These are phyloP conservation scores for Ganoderma multipileum DNA, from an alignment of 1,284 basidiomycete species.

Conservation along the genomic window DNA sequence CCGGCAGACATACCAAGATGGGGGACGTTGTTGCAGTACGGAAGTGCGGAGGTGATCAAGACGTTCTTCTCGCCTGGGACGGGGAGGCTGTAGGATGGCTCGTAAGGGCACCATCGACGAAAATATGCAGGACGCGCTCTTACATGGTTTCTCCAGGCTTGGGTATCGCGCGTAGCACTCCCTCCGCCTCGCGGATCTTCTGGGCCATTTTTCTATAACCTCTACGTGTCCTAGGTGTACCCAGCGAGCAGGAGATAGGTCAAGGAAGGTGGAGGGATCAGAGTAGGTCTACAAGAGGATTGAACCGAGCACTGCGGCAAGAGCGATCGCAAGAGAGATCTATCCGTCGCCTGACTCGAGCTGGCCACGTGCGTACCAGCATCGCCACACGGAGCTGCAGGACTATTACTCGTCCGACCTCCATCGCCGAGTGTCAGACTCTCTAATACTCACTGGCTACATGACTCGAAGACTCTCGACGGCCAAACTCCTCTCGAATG, in stretches of 20 bases:
- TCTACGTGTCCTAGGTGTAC: background rate
- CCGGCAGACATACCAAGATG: conserved; percentile 78
- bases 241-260: background rate
- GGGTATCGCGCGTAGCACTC: conserved; percentile 59
- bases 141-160: conserved; percentile 45
- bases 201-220: conserved; percentile 55
- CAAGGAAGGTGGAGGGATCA: background rate
- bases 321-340: conserved; percentile 20
- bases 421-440: background rate
- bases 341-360: conserved; percentile 30
- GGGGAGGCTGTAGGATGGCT: conserved; percentile 65
- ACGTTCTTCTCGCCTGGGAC: conserved; percentile 87
- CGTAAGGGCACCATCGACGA: background rate
- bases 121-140: conserved; percentile 10
- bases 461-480: background rate
- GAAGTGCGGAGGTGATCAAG: conserved; percentile 94
- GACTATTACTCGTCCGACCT: no score
- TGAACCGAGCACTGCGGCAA: background rate
- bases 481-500: background rate
- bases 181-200: conserved; percentile 69
- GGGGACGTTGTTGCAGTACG: conserved; percentile 99
- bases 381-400: conserved; percentile 24
- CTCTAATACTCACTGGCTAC: background rate
- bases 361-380: conserved; percentile 12
- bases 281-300: background rate